These are phyloP conservation scores for Melastoma malabathricum DNA, from an alignment of 345 rosid species.

Conservation along the genomic window DNA sequence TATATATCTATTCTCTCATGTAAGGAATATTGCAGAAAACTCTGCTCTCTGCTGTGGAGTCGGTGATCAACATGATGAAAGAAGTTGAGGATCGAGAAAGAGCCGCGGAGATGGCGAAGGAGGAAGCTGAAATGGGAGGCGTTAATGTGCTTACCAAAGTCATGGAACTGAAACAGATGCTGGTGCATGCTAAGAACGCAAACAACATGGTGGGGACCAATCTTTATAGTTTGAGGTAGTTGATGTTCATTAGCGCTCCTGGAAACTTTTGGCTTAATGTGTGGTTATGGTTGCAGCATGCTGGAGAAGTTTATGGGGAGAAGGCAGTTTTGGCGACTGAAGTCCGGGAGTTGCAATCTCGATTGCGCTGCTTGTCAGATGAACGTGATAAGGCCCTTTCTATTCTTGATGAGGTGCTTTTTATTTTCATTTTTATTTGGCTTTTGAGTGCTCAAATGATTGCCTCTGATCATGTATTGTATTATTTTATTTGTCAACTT, in stretches of 20 bases:
- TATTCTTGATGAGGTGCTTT: conserved; percentile 58
- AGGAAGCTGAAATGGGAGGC: conserved; percentile 59
- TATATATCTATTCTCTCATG: neutral
- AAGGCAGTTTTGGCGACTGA: conserved; percentile 79
- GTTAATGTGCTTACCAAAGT: conserved; percentile 43
- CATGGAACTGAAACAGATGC: conserved; percentile 52
- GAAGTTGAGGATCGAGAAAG: conserved; percentile 66
- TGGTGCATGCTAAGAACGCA: conserved; percentile 54
- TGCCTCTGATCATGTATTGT: no score
- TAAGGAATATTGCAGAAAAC: conserved; percentile 40
- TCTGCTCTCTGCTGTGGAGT: conserved; percentile 60
- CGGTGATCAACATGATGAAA: conserved; percentile 53
- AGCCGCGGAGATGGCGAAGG: conserved; percentile 55
- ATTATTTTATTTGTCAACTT: no score
- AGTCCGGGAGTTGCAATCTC: conserved; percentile 66
- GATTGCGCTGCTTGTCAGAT: conserved; percentile 50
- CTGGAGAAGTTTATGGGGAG: conserved; percentile 95
- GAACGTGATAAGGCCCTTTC: conserved; percentile 68
- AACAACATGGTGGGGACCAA: conserved; percentile 47
- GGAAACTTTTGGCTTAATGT: neutral
- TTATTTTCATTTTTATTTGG: conserved; percentile 1
- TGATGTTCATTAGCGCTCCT: no score
- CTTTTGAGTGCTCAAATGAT: no score
- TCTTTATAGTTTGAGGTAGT: neutral
- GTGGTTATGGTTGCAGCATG: conserved; percentile 33